Conservation (phyloP, 345 rosid genomes). For the Erodium maritimum region DNA sequence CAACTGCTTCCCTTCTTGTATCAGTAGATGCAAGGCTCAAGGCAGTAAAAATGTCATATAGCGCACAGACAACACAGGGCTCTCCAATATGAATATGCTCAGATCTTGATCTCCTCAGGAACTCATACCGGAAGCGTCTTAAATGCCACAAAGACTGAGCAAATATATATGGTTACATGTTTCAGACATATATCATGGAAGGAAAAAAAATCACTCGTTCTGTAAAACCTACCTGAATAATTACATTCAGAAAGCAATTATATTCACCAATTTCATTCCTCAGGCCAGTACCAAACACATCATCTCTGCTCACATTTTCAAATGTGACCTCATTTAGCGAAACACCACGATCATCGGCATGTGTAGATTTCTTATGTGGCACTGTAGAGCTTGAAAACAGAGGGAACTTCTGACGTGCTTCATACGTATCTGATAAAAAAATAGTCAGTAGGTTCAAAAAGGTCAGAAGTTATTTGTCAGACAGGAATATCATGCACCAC, state of each 20-base stretch:
- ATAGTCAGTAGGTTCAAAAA: constrained; percentile 7
- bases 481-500: not conserved
- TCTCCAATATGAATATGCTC: constrained; percentile 83
- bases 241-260: constrained; percentile 93
- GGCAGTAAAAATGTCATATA: constrained; percentile 62
- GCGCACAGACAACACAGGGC: constrained; percentile 89
- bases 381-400: constrained; percentile 22
- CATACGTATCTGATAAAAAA: constrained; percentile 40
- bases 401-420: constrained; percentile 39
- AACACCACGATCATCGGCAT: constrained; percentile 19
- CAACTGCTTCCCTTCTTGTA: constrained; percentile 54
- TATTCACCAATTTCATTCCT: constrained; percentile 95
- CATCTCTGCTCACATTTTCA: constrained; percentile 25
- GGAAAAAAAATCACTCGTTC: not conserved
- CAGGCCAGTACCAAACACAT: constrained; percentile 66
- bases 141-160: constrained; percentile 90
- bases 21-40: constrained; percentile 51
- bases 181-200: not conserved
- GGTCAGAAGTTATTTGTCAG: not conserved
- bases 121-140: constrained; percentile 64
- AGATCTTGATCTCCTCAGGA: constrained; percentile 56
- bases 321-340: constrained; percentile 21
- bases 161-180: too few species aligned
- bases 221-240: constrained; percentile 61
- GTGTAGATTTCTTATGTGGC: constrained; percentile 15